phyloP scores from a whole-genome alignment of 1,139 yeast genomes.

The Pichia sp. region DNA sequence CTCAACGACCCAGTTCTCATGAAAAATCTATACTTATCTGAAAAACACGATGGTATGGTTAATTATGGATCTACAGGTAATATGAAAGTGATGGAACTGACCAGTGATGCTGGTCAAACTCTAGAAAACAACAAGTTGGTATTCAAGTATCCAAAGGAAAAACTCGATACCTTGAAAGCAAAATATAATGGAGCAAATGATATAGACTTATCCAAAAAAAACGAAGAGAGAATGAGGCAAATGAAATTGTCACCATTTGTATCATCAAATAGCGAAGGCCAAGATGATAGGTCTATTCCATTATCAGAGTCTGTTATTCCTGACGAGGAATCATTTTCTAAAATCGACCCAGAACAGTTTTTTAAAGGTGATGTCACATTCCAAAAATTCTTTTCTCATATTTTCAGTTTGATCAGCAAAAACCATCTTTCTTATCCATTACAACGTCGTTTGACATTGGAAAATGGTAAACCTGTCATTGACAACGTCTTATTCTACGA shows the following conservation, averaged over 20 bases:
- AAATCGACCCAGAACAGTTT: conserved; percentile 12
- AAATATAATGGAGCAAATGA: neutral
- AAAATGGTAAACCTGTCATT: conserved; percentile 18
- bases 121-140: neutral
- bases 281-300: conserved; percentile 21
- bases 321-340: conserved; percentile 17
- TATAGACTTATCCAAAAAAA: neutral
- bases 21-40: conserved; percentile 17
- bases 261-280: neutral
- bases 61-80: conserved; percentile 23
- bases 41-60: conserved; percentile 14
- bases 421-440: conserved; percentile 20
- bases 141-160: neutral
- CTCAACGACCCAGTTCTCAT: conserved; percentile 13
- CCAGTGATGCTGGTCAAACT: no score
- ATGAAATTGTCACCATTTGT: neutral
- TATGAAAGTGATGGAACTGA: conserved; percentile 3
- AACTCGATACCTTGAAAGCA: neutral
- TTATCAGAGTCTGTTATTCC: conserved; percentile 19
- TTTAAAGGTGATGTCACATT: conserved; percentile 16
- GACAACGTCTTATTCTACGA: conserved; percentile 19
- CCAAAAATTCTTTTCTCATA: conserved; percentile 17
- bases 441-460: conserved; percentile 12
- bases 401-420: conserved; percentile 15
- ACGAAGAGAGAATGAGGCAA: neutral